Evolutionary conservation across 202 grass and related monocot genomes (phyloP).

Genomic region (Hordeum pubiflorum): DNA sequence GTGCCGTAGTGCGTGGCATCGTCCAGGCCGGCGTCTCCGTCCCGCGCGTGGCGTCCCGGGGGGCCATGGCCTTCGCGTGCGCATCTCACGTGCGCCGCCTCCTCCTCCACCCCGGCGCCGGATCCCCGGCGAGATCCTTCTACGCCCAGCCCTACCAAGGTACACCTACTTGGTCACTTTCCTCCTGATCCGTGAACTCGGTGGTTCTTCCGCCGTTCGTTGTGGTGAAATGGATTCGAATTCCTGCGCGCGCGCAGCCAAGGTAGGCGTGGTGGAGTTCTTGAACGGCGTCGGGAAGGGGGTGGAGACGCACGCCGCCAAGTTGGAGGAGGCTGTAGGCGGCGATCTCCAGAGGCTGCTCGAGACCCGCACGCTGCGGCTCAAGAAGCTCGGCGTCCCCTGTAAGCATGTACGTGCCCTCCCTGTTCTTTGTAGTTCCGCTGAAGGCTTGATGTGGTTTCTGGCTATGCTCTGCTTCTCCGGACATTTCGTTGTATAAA

Average conservation of each 20-base stretch:
- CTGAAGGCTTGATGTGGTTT: not conserved
- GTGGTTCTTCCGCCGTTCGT: not conserved
- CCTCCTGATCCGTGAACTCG: not conserved
- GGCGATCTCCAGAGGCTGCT: constrained; percentile 60
- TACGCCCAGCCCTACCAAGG: constrained; percentile 37
- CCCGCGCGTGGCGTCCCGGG: not conserved
- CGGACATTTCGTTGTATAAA: not conserved
- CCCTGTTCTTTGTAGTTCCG: not conserved
- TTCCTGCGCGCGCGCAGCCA: not conserved
- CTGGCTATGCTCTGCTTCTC: too few species aligned
- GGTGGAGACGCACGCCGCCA: constrained; percentile 52
- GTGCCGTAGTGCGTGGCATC: not conserved
- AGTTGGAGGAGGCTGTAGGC: constrained; percentile 58
- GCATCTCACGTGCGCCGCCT: constrained; percentile 27
- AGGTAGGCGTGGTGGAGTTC: constrained; percentile 70
- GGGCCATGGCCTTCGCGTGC: constrained; percentile 8
- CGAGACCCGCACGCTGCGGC: constrained; percentile 46
- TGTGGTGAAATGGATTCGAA: not conserved
- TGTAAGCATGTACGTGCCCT: constrained; percentile 41
- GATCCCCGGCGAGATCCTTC: constrained; percentile 31
- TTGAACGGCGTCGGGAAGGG: constrained; percentile 59
- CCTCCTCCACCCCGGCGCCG: constrained; percentile 1
- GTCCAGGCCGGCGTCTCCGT: not conserved
- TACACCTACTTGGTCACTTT: not conserved
- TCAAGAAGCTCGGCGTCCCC: constrained; percentile 75